A percentile compares a stretch with the other conserved stretches of the same genome.
These are phyloP conservation scores for Acanthochlamys bracteata DNA, from an alignment of 106 monocot genomes.

Conservation along the genomic window DNA sequence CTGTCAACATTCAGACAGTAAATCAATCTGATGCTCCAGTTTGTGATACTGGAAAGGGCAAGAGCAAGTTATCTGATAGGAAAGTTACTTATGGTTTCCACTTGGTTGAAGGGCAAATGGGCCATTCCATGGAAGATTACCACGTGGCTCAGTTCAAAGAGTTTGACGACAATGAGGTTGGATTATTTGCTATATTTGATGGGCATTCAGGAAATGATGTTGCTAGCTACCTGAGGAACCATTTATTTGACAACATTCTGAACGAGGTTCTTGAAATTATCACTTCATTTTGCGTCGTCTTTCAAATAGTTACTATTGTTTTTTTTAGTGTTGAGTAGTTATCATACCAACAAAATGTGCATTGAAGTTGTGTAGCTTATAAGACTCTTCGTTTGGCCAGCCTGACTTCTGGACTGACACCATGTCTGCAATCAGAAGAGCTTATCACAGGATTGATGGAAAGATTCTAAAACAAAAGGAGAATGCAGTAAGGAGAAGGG, in stretches of 20 bases:
- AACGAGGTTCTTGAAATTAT: background rate
- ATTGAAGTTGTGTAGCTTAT: background rate
- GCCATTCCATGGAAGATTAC: conserved; percentile 23
- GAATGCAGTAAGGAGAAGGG: conserved; percentile 6
- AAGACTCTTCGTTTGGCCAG: background rate
- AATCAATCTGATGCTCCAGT: background rate
- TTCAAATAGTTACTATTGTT: background rate
- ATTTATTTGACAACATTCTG: conserved; percentile 21
- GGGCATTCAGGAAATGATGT: conserved; percentile 13
- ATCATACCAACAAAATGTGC: background rate
- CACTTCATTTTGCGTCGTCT: background rate
- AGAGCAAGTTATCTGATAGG: conserved; percentile 12
- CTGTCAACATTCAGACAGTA: background rate
- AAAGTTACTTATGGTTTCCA: conserved; percentile 17
- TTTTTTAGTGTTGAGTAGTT: background rate
- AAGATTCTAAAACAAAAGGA: conserved; percentile 14
- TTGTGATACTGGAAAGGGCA: conserved; percentile 15
- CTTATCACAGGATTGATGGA: conserved; percentile 8
- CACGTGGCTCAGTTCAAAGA: conserved; percentile 15
- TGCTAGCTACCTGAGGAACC: conserved; percentile 4
- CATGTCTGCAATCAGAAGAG: conserved; percentile 11
- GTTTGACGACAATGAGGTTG: conserved; percentile 12
- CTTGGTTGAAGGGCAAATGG: conserved; percentile 14
- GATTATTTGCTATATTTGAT: conserved; percentile 23
- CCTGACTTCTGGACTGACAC: conserved; percentile 13